Evolutionary conservation across 2,329 filamentous ascomycete species (phyloP).

Genomic region (Onygenales sp.): DNA sequence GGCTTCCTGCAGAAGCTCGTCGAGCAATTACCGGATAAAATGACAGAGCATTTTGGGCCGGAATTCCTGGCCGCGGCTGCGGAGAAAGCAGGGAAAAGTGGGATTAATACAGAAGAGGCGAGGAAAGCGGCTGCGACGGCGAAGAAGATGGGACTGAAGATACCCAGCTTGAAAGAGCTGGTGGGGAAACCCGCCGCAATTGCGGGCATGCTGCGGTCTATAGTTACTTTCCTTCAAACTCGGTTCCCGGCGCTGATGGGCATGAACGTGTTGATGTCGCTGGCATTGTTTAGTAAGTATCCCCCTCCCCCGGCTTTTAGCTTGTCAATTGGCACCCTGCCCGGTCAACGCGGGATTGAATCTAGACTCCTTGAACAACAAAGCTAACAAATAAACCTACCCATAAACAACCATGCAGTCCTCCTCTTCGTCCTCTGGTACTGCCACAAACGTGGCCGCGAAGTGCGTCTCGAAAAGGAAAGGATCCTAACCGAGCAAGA

Average conservation of each 20-base stretch:
- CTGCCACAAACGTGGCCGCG: conserved; percentile 87
- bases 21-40: conserved; percentile 70
- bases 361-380: background rate
- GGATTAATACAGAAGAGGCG: conserved; percentile 46
- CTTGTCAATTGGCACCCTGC: background rate
- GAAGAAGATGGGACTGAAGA: conserved; percentile 56
- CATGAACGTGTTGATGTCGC: conserved; percentile 81
- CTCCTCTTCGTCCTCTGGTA: conserved; percentile 95
- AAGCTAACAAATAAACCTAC: background rate
- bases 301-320: background rate
- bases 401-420: conserved; percentile 40
- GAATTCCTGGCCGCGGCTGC: conserved; percentile 73
- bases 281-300: conserved; percentile 74
- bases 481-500: conserved; percentile 38
- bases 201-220: conserved; percentile 75
- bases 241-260: conserved; percentile 86
- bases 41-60: conserved; percentile 65
- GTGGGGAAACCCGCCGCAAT: conserved; percentile 81
- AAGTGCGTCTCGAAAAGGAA: conserved; percentile 65
- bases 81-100: conserved; percentile 53
- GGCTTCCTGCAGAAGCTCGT: conserved; percentile 76
- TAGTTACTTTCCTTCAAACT: conserved; percentile 76
- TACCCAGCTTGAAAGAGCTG: conserved; percentile 66
- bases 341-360: background rate
- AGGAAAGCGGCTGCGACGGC: conserved; percentile 47